These are phyloP conservation scores for Phytophthora citrophthora DNA, from an alignment of 352 stramenopile genomes.

Conservation along the genomic window DNA sequence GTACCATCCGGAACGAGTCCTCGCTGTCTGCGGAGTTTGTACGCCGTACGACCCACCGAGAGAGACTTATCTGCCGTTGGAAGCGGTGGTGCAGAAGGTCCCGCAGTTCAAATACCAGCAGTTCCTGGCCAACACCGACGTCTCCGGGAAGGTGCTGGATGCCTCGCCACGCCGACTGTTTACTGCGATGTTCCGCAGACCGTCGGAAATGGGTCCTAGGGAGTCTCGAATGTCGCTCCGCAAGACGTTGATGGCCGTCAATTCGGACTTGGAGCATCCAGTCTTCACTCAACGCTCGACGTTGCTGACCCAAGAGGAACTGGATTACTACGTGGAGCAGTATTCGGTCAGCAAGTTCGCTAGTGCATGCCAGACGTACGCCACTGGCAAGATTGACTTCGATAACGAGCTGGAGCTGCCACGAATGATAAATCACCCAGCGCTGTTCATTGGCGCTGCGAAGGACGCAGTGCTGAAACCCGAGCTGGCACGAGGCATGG, in stretches of 20 bases:
- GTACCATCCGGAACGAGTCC: constrained; percentile 61
- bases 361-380: constrained; percentile 46
- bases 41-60: constrained; percentile 59
- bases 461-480: constrained; percentile 57
- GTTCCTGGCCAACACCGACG: constrained; percentile 43
- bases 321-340: constrained; percentile 54
- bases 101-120: constrained; percentile 57
- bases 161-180: constrained; percentile 38
- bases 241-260: constrained; percentile 38
- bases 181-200: constrained; percentile 47
- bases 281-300: constrained; percentile 46
- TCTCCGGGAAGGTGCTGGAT: constrained; percentile 42
- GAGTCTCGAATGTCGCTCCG: constrained; percentile 23
- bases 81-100: constrained; percentile 30
- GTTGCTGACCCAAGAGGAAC: constrained; percentile 49
- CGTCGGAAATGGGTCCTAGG: constrained; percentile 25
- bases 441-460: constrained; percentile 50
- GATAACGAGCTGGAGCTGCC: constrained; percentile 39
- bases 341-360: constrained; percentile 50
- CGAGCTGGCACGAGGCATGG: constrained; percentile 48
- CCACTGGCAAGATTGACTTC: constrained; percentile 50
- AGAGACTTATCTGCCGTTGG: constrained; percentile 38
- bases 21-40: constrained; percentile 58
- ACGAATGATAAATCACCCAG: constrained; percentile 40
- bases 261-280: constrained; percentile 28